These are phyloP conservation scores for Sporodiniella umbellata DNA, from an alignment of 371 early-diverging fungal genomes.

Conservation along the genomic window DNA sequence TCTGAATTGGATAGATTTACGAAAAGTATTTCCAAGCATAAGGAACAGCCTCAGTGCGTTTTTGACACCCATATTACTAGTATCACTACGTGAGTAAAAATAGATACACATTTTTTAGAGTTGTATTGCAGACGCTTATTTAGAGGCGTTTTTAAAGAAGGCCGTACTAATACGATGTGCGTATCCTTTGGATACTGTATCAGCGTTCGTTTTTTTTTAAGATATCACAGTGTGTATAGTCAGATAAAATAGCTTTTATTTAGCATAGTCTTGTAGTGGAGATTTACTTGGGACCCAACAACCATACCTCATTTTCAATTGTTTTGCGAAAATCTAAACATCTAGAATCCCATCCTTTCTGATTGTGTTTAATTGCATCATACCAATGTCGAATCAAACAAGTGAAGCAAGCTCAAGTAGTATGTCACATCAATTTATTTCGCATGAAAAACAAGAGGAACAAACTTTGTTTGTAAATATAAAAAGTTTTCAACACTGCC, in stretches of 20 bases:
- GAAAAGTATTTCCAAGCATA: not conserved
- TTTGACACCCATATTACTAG: not conserved
- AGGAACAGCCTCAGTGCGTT: not conserved
- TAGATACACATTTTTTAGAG: too few species aligned
- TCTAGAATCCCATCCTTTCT: not conserved
- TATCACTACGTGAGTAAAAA: not conserved
- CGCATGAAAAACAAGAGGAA: constrained; percentile 12
- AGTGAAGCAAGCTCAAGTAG: not conserved
- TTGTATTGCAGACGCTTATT: too few species aligned
- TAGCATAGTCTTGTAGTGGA: too few species aligned
- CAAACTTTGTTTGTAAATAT: constrained; percentile 18
- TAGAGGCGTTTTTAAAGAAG: too few species aligned
- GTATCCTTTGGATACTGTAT: too few species aligned
- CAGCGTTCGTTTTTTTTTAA: too few species aligned
- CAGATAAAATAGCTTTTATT: too few species aligned
- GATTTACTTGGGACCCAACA: not conserved
- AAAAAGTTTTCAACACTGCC: not conserved
- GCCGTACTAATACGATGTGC: too few species aligned
- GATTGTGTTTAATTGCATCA: too few species aligned
- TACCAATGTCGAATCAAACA: not conserved
- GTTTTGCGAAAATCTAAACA: too few species aligned
- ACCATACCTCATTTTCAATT: not conserved
- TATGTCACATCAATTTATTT: not conserved
- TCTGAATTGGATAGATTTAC: too few species aligned
- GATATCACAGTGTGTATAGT: too few species aligned